Evolutionary conservation across 129 eudicot species (phyloP).

Genomic region (Saposhnikovia divaricata): DNA sequence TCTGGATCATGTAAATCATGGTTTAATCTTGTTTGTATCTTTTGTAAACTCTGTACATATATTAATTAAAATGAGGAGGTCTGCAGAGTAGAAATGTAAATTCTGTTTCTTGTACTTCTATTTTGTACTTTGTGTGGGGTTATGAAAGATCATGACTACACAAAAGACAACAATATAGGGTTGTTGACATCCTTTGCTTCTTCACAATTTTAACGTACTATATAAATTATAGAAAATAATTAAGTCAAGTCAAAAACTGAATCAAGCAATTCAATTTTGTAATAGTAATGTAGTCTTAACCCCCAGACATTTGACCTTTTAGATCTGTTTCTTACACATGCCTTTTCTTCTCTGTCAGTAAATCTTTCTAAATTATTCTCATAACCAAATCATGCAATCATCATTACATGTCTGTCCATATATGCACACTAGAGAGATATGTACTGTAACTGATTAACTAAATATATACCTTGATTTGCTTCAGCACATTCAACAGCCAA

Average conservation of each 20-base stretch:
- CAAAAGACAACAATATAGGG: neutral
- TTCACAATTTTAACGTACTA: neutral
- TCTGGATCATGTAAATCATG: too few species aligned
- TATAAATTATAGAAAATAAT: neutral
- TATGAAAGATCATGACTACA: neutral
- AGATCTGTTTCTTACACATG: constrained; percentile 9
- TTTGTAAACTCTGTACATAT: neutral
- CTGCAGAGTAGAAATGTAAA: too few species aligned
- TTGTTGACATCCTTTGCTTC: neutral
- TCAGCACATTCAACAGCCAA: constrained; percentile 89
- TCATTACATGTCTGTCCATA: neutral
- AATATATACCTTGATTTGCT: constrained; percentile 75
- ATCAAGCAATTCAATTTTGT: neutral
- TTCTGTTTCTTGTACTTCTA: neutral
- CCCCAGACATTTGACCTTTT: constrained; percentile 7
- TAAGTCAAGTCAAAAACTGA: neutral
- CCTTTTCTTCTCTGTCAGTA: neutral
- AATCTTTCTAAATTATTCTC: neutral
- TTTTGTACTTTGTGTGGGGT: neutral
- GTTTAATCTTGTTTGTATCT: too few species aligned
- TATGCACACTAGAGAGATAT: neutral
- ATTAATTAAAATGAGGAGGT: too few species aligned
- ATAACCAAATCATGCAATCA: neutral
- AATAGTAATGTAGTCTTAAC: neutral
- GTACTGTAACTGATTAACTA: neutral